Evolutionary conservation across 108 stramenopile genomes (phyloP).

Genomic region (Skeletonema grethae): DNA sequence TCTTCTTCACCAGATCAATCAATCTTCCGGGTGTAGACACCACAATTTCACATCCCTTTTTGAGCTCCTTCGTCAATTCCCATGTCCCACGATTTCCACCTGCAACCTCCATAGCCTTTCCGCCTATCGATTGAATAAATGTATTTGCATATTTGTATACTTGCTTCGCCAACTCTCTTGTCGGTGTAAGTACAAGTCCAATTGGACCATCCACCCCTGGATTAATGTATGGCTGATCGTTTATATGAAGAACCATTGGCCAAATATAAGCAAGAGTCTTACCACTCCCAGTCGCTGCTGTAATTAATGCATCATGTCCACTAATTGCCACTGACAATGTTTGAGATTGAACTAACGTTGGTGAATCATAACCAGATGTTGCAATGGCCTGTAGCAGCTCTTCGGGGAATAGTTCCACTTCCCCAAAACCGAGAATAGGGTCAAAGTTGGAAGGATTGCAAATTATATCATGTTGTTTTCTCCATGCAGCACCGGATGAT

Average conservation of each 20-base stretch:
- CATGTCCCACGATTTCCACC: conserved; percentile 73
- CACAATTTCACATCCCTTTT: conserved; percentile 71
- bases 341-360: conserved; percentile 95
- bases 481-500: conserved; percentile 39
- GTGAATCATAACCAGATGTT: conserved; percentile 58
- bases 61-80: conserved; percentile 67
- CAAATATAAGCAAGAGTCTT: conserved; percentile 94
- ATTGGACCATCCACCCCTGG: conserved; percentile 43
- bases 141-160: conserved; percentile 67
- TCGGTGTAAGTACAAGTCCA: conserved; percentile 90
- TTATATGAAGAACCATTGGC: conserved; percentile 81
- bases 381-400: conserved; percentile 32
- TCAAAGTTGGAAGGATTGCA: conserved; percentile 54
- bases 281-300: conserved; percentile 87
- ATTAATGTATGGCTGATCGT: conserved; percentile 50
- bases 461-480: conserved; percentile 53
- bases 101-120: conserved; percentile 63
- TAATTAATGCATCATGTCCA: conserved; percentile 74
- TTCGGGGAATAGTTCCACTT: conserved; percentile 49
- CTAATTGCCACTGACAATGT: conserved; percentile 65
- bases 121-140: conserved; percentile 46
- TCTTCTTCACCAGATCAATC: conserved; percentile 86
- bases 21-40: conserved; percentile 97
- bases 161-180: conserved; percentile 95
- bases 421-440: conserved; percentile 64